These are phyloP conservation scores for Cordyceps farinosa DNA, from an alignment of 2,329 filamentous ascomycete genomes.

Conservation along the genomic window DNA sequence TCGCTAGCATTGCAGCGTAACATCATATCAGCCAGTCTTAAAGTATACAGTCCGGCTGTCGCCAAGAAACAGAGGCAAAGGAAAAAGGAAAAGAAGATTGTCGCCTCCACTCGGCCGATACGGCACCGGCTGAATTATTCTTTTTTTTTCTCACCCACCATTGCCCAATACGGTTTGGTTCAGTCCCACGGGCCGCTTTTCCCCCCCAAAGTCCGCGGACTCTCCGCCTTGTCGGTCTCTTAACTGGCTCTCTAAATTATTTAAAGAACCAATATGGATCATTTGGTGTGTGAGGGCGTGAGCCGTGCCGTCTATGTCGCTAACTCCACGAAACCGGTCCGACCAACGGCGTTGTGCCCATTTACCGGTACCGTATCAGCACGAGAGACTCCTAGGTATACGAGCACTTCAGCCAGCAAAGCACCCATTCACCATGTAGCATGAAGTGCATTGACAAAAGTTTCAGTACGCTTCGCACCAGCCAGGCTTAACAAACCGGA, in stretches of 20 bases:
- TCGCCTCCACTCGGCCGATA: conserved; percentile 3
- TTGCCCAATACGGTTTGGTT: not conserved
- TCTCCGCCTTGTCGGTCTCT: not conserved
- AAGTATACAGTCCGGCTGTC: not conserved
- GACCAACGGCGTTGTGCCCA: not conserved
- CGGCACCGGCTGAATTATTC: not conserved
- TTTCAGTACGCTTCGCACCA: too few relatives aligned
- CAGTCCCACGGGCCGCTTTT: too few relatives aligned
- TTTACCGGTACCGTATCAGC: not conserved
- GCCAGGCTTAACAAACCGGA: too few relatives aligned
- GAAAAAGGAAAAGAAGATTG: not conserved
- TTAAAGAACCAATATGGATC: too few relatives aligned
- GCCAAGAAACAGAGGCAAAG: not conserved
- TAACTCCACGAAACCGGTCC: not conserved
- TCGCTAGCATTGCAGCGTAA: too few relatives aligned
- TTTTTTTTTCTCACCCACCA: too few relatives aligned
- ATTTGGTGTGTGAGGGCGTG: too few relatives aligned
- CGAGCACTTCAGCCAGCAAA: too few relatives aligned
- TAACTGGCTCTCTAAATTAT: too few relatives aligned
- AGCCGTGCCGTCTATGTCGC: not conserved
- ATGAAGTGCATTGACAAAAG: too few relatives aligned
- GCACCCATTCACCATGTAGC: too few relatives aligned
- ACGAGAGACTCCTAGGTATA: not conserved
- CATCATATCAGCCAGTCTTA: not conserved
- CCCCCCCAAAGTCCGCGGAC: not conserved